Evolutionary conservation across 148 eudicot genomes (phyloP).

Genomic region (Silene uniflora): DNA sequence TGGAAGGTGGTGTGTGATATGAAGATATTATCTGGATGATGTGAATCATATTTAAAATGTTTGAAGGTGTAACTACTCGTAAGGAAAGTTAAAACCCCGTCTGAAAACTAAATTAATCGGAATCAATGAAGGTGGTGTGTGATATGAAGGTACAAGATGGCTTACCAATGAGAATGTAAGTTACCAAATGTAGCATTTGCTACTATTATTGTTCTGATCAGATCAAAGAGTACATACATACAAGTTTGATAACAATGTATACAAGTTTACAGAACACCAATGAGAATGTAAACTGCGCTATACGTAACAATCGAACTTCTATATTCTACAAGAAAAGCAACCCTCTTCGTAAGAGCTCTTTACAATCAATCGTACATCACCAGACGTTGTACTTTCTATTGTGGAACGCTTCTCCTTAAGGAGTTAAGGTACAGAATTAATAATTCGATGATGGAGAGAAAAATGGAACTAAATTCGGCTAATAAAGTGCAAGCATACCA

Average conservation of each 20-base stretch:
- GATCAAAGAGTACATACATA: background rate
- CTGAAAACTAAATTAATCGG: too few species aligned
- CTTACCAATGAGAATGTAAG: too few species aligned
- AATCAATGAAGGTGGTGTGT: too few species aligned
- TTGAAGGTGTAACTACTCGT: too few species aligned
- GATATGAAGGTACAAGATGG: too few species aligned
- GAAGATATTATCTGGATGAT: too few species aligned
- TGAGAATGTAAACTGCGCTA: background rate
- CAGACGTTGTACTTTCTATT: background rate
- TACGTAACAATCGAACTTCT: background rate
- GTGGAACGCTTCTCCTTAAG: background rate
- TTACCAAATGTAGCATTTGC: too few species aligned
- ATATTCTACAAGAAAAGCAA: background rate
- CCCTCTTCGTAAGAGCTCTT: slow-evolving; percentile 5
- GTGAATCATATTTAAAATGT: background rate
- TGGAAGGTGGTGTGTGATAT: too few species aligned
- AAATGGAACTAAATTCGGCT: background rate
- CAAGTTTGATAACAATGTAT: background rate
- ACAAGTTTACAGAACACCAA: background rate
- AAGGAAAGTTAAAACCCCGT: too few species aligned
- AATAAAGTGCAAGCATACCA: background rate
- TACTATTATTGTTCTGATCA: background rate
- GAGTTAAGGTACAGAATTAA: background rate
- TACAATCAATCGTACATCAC: slow-evolving; percentile 1
- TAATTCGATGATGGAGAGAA: background rate